Evolutionary conservation across 2,329 filamentous ascomycete species (phyloP).

Genomic region (Penicillium sp.): DNA sequence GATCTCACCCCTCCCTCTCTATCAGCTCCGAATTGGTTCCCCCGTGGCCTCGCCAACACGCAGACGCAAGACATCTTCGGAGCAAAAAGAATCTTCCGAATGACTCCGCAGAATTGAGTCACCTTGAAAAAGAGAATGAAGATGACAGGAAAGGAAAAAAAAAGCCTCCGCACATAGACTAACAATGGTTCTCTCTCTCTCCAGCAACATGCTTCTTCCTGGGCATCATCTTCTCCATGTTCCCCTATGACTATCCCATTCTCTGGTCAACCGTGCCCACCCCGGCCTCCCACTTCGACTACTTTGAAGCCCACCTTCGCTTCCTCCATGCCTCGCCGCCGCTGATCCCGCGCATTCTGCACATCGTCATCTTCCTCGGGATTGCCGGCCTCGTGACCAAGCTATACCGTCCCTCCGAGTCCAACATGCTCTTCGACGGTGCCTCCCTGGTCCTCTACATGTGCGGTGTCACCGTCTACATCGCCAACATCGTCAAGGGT

Average conservation of each 20-base stretch:
- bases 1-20: conserved; percentile 21
- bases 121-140: no score
- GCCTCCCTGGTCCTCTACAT: conserved; percentile 66
- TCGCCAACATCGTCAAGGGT: conserved; percentile 94
- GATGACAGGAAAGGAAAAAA: no score
- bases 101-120: no score
- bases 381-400: conserved; percentile 87
- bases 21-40: no score
- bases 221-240: conserved; percentile 90
- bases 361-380: conserved; percentile 85
- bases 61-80: no score
- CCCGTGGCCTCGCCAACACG: no score
- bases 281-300: conserved; percentile 62
- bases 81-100: no score
- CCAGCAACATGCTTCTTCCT: conserved; percentile 93
- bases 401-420: conserved; percentile 87
- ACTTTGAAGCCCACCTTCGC: conserved; percentile 81
- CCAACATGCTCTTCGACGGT: conserved; percentile 91
- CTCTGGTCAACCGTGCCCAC: conserved; percentile 42
- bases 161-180: background rate
- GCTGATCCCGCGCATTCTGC: conserved; percentile 85
- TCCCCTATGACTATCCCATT: conserved; percentile 69
- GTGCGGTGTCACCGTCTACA: conserved; percentile 86
- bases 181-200: background rate
- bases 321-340: conserved; percentile 89